phyloP scores from a whole-genome alignment of 495 filamentous ascomycete species.

The Penicillium steckii region DNA sequence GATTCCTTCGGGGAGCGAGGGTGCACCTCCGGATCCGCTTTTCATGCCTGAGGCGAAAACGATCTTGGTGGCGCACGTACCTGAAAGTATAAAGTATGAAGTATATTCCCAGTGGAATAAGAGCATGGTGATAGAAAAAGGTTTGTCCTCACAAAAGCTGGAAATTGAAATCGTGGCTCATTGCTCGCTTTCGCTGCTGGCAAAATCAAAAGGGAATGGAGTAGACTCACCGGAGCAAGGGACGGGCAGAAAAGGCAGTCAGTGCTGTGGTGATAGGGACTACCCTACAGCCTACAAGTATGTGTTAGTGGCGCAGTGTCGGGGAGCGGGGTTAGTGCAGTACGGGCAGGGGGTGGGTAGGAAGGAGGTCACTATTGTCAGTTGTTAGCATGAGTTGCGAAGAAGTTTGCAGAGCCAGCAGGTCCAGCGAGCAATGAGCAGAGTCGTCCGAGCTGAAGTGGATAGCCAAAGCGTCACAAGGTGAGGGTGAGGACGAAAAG shows the following conservation, averaged over 20 bases:
- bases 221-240: neutral
- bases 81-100: neutral
- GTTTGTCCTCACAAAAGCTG: too few species aligned
- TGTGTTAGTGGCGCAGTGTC: neutral
- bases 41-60: slow-evolving; percentile 18
- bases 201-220: neutral
- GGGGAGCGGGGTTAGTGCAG: neutral
- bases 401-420: neutral
- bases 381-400: neutral
- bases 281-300: neutral
- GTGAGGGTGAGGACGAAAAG: neutral
- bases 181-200: neutral
- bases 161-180: neutral
- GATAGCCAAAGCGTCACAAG: neutral
- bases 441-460: neutral
- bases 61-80: slow-evolving; percentile 1
- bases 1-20: slow-evolving; percentile 31
- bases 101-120: neutral
- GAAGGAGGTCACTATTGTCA: neutral
- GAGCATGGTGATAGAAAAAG: too few species aligned
- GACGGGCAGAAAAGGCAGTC: neutral
- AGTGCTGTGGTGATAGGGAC: neutral
- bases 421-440: neutral
- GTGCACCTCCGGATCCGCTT: slow-evolving; percentile 24
- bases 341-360: neutral